Evolutionary conservation across 495 filamentous ascomycete genomes (phyloP).

Genomic region (Lindgomyces ingoldianus): DNA sequence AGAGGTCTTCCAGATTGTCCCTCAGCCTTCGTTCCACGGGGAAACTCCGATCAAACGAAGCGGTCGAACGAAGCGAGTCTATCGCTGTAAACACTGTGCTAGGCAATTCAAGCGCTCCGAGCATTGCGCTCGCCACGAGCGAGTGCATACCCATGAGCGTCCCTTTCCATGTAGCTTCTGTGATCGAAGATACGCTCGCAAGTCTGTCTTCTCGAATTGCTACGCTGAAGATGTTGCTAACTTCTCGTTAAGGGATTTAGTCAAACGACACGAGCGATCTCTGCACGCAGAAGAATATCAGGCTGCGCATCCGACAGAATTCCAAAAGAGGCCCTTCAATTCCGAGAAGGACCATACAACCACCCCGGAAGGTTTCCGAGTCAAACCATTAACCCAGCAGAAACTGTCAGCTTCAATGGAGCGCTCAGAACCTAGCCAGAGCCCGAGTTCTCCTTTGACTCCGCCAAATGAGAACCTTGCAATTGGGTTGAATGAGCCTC

Average conservation of each 20-base stretch:
- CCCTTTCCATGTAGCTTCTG: conserved; percentile 22
- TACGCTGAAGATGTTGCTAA: neutral
- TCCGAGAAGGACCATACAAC: neutral
- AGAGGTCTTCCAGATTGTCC: neutral
- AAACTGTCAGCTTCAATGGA: too few species aligned
- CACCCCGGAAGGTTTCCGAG: neutral
- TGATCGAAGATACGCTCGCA: conserved; percentile 16
- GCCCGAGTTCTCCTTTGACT: conserved; percentile 3
- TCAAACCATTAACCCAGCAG: too few species aligned
- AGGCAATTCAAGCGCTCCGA: conserved; percentile 23
- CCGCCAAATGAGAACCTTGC: conserved; percentile 1
- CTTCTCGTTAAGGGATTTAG: conserved; percentile 12
- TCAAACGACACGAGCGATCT: conserved; percentile 23
- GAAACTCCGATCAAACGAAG: neutral
- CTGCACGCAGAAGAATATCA: conserved; percentile 15
- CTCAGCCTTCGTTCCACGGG: neutral
- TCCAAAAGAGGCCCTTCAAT: neutral
- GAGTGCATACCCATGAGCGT: conserved; percentile 19
- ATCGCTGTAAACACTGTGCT: conserved; percentile 12
- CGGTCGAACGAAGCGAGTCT: conserved; percentile 6
- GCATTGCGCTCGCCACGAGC: conserved; percentile 23
- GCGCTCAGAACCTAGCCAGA: too few species aligned
- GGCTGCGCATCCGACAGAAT: conserved; percentile 15
- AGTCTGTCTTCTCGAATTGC: neutral
- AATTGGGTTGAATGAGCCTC: neutral